Percentiles rank a stretch among this genome's conserved stretches.
phyloP scores from a whole-genome alignment of 331 rosid genomes.

The Prunus yedoensis region DNA sequence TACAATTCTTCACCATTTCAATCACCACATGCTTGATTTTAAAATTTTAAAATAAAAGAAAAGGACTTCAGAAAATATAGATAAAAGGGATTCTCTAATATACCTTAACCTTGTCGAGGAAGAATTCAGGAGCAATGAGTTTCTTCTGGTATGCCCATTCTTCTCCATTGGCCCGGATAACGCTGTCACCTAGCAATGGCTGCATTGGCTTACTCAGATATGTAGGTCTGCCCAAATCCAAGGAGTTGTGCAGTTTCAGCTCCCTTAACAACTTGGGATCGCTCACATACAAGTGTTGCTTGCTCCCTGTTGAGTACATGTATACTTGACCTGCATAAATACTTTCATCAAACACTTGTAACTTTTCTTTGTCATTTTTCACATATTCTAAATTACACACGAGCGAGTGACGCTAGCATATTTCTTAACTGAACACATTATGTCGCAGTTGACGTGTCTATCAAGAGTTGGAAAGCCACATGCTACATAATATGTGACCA shows the following conservation, averaged over 20 bases:
- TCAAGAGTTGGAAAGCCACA: too few species aligned
- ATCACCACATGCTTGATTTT: not conserved
- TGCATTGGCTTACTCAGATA: slow-evolving; percentile 10
- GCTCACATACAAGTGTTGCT: slow-evolving; percentile 12
- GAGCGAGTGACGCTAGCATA: too few species aligned
- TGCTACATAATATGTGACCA: too few species aligned
- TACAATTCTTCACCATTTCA: not conserved
- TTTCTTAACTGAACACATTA: too few species aligned
- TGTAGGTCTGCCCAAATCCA: slow-evolving; percentile 9
- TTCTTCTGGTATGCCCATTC: slow-evolving; percentile 14
- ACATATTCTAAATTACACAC: too few species aligned
- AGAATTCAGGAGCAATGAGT: slow-evolving; percentile 18
- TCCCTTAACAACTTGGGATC: slow-evolving; percentile 16
- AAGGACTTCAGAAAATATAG: not conserved
- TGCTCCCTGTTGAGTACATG: slow-evolving; percentile 9
- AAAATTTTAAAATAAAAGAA: too few species aligned
- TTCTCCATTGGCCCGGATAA: slow-evolving; percentile 6
- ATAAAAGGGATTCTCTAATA: not conserved
- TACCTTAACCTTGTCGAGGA: slow-evolving; percentile 18
- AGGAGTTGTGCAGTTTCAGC: slow-evolving; percentile 21
- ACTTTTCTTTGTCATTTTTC: not conserved
- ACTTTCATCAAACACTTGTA: not conserved
- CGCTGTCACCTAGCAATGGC: slow-evolving; percentile 12
- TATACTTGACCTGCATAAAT: slow-evolving; percentile 1
- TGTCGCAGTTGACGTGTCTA: too few species aligned